A percentile compares a stretch with the other conserved stretches of the same genome.
These are phyloP conservation scores for Chondrus crispus DNA, from an alignment of 23 red algal species.

Conservation along the genomic window DNA sequence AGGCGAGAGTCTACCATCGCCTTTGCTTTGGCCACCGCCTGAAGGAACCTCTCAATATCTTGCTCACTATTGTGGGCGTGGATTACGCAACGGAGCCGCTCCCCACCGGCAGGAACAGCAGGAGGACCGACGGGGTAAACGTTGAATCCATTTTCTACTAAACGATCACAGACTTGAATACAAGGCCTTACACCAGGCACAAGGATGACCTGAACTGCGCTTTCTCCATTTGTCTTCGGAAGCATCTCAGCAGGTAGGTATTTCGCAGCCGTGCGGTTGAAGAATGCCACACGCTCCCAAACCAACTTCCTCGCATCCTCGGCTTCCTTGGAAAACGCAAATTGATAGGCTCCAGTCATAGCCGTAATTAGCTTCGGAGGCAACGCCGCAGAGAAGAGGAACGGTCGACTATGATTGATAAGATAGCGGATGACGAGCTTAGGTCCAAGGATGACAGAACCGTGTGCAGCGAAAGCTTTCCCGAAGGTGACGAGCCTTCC, in stretches of 20 bases:
- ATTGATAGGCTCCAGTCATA: conserved; percentile 59
- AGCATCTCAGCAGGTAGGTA: background rate
- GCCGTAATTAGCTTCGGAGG: conserved; percentile 35
- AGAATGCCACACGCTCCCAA: conserved; percentile 39
- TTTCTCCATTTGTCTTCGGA: background rate
- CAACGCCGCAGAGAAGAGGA: conserved; percentile 86
- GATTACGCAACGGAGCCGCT: conserved; percentile 83
- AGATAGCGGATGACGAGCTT: conserved; percentile 46
- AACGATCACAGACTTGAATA: conserved; percentile 28
- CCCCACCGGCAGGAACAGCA: conserved; percentile 73
- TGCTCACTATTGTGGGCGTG: conserved; percentile 75
- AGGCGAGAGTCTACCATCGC: no score
- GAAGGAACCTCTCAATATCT: conserved; percentile 67
- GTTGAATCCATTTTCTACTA: conserved; percentile 51
- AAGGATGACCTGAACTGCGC: conserved; percentile 62
- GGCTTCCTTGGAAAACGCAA: background rate
- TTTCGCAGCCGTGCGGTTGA: background rate
- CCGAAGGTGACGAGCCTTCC: conserved; percentile 89
- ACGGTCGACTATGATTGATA: conserved; percentile 90
- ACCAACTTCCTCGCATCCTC: conserved; percentile 16
- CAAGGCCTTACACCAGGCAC: conserved; percentile 52
- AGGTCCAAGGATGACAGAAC: conserved; percentile 68
- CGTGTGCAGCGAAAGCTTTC: conserved; percentile 90
- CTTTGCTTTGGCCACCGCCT: no score
- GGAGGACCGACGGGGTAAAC: conserved; percentile 81